A percentile compares a stretch with the other conserved stretches of the same genome.
Evolutionary conservation across 768 basidiomycete genomes (phyloP).

Genomic region (Suillus paluster): DNA sequence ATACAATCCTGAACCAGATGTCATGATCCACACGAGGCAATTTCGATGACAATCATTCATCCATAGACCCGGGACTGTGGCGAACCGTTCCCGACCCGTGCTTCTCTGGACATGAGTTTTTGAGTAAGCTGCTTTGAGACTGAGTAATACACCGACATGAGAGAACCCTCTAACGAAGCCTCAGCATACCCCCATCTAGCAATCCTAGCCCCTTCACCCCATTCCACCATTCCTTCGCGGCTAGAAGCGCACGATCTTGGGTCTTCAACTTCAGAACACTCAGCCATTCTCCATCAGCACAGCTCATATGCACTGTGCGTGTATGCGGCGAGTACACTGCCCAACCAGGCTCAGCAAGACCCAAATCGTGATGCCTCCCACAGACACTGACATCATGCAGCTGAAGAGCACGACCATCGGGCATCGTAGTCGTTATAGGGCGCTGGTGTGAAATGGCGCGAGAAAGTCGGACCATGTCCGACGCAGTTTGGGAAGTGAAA

Average conservation of each 20-base stretch:
- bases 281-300: conserved; percentile 56
- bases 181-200: conserved; percentile 20
- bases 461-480: conserved; percentile 55
- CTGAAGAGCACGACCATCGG: conserved; percentile 43
- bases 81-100: not conserved
- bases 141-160: not conserved
- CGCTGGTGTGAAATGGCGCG: conserved; percentile 73
- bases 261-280: conserved; percentile 62
- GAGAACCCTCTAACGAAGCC: not conserved
- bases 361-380: conserved; percentile 10
- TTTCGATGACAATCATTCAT: not conserved
- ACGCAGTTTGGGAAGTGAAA: conserved; percentile 61
- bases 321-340: conserved; percentile 46
- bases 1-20: not conserved
- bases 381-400: conserved; percentile 38
- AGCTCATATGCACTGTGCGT: conserved; percentile 54
- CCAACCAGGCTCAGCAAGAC: conserved; percentile 40
- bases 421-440: conserved; percentile 38
- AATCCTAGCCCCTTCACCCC: conserved; percentile 49
- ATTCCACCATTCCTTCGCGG: conserved; percentile 80
- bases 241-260: conserved; percentile 57
- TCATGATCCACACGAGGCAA: not conserved
- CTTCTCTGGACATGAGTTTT: not conserved
- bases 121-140: not conserved
- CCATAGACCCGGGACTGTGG: not conserved